These are phyloP conservation scores for Erythrophleum ivorense DNA, from an alignment of 331 rosid genomes.

Conservation along the genomic window DNA sequence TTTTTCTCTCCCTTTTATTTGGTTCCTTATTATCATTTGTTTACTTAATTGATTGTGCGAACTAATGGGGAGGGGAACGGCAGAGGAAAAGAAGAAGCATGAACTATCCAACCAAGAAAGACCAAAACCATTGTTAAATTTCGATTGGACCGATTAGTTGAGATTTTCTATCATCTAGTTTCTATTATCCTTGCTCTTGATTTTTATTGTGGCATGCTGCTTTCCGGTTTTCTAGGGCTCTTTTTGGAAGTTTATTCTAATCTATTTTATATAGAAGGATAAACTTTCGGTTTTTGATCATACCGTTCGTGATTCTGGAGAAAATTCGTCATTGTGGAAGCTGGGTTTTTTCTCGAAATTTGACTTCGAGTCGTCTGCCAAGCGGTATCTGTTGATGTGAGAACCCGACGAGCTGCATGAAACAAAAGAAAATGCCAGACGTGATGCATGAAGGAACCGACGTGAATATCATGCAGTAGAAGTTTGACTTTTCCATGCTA, in stretches of 20 bases:
- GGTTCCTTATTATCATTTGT: conserved; percentile 26
- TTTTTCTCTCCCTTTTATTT: conserved; percentile 18
- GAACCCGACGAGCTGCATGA: too few species aligned
- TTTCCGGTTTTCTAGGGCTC: conserved; percentile 51
- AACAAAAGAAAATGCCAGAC: too few species aligned
- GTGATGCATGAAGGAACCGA: too few species aligned
- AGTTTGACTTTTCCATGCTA: too few species aligned
- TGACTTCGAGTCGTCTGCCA: conserved; percentile 38
- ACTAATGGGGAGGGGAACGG: conserved; percentile 29
- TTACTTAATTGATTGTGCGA: conserved; percentile 39
- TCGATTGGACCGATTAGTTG: conserved; percentile 50
- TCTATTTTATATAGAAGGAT: not conserved
- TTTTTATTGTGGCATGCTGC: conserved; percentile 27
- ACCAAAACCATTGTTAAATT: conserved; percentile 37
- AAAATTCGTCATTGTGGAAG: conserved; percentile 33
- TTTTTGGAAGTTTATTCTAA: not conserved
- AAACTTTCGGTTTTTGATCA: conserved; percentile 36
- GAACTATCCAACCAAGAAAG: conserved; percentile 36
- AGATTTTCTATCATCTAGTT: conserved; percentile 43
- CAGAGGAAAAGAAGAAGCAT: conserved; percentile 41
- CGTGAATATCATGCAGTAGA: too few species aligned
- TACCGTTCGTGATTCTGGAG: conserved; percentile 47
- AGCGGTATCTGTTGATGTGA: conserved; percentile 51
- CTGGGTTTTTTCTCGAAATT: conserved; percentile 48
- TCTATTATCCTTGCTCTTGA: conserved; percentile 40